Percentiles rank a stretch among this genome's conserved stretches.
Conservation (phyloP, 75 land plant species). For the Chamaecyparis obtusa region DNA sequence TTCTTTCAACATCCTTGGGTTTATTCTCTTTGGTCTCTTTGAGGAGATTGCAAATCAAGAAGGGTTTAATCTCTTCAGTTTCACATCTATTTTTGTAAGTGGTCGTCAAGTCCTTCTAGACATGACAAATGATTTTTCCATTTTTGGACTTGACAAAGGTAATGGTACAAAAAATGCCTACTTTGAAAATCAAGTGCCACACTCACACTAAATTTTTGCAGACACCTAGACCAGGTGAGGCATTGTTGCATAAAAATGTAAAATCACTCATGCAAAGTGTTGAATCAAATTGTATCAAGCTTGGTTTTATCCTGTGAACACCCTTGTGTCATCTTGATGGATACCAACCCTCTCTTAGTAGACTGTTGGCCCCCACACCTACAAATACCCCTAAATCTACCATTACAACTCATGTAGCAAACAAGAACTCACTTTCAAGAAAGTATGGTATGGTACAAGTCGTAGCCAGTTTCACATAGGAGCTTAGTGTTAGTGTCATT, state of each 20-base stretch:
- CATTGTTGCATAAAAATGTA: slow-evolving; percentile 50
- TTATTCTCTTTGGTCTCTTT: too few relatives aligned
- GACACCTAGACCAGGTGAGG: slow-evolving; percentile 60
- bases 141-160: slow-evolving; percentile 26
- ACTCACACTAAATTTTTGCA: background rate
- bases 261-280: slow-evolving; percentile 58
- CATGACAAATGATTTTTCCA: slow-evolving; percentile 74
- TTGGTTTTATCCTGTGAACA: slow-evolving; percentile 3
- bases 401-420: background rate
- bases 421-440: background rate
- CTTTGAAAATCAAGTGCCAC: background rate
- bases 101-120: slow-evolving; percentile 48
- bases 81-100: background rate
- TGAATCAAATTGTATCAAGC: slow-evolving; percentile 16
- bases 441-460: slow-evolving; percentile 90
- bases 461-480: slow-evolving; percentile 51
- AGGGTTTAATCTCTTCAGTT: too few relatives aligned
- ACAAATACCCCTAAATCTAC: slow-evolving; percentile 48
- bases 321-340: slow-evolving; percentile 9
- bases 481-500: slow-evolving; percentile 50
- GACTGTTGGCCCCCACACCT: slow-evolving; percentile 63
- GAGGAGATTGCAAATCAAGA: too few relatives aligned
- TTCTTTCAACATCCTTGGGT: too few relatives aligned
- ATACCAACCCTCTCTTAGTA: slow-evolving; percentile 32
- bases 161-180: slow-evolving; percentile 29